Percentiles rank a stretch among this genome's conserved stretches.
phyloP scores from a whole-genome alignment of 1,284 basidiomycete species.

The Amanita bisporigera region DNA sequence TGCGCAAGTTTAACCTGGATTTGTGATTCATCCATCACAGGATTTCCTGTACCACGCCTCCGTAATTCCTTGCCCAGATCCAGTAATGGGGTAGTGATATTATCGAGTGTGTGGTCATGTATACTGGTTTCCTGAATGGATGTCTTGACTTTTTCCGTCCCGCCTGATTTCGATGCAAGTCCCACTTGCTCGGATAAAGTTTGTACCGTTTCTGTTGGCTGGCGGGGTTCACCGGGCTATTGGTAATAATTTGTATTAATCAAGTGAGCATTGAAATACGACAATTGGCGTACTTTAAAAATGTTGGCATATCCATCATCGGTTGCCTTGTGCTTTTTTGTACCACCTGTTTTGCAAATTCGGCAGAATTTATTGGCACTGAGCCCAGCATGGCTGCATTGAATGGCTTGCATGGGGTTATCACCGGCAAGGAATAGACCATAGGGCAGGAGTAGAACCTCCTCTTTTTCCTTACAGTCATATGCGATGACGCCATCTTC shows the following conservation, averaged over 20 bases:
- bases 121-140: not conserved
- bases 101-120: not conserved
- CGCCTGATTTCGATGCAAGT: conserved; percentile 19
- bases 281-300: not conserved
- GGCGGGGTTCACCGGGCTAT: conserved; percentile 24
- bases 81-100: not conserved
- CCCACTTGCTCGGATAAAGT: conserved; percentile 23
- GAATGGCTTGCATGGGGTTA: conserved; percentile 50
- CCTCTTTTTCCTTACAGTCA: conserved; percentile 38
- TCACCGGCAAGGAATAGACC: conserved; percentile 49
- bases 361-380: not conserved
- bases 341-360: conserved; percentile 22
- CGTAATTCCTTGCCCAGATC: not conserved
- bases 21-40: not conserved
- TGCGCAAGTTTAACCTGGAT: not conserved
- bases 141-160: conserved; percentile 1
- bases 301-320: not conserved
- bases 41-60: not conserved
- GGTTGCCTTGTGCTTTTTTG: conserved; percentile 7
- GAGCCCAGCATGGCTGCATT: not conserved
- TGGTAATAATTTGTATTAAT: conserved; percentile 24
- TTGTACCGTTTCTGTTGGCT: conserved; percentile 22
- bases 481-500: conserved; percentile 45
- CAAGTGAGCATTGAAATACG: conserved; percentile 13
- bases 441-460: conserved; percentile 37